Evolutionary conservation across 1,284 basidiomycete genomes (phyloP).

Genomic region (Exobasidium cylindrosporum): DNA sequence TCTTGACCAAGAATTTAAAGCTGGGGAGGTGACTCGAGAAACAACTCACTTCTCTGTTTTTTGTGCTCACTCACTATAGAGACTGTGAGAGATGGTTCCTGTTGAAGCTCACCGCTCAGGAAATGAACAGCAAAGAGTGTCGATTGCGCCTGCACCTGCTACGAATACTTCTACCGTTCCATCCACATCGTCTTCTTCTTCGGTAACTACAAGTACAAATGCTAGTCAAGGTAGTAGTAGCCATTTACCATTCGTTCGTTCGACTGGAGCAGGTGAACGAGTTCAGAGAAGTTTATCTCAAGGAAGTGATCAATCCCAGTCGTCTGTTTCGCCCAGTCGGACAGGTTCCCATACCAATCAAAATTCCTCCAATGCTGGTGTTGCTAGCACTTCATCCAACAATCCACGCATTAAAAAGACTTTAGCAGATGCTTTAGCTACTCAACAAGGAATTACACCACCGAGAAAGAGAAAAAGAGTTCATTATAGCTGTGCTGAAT

Average conservation of each 20-base stretch:
- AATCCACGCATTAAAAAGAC: conserved; percentile 12
- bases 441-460: conserved; percentile 9
- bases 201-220: too few species aligned
- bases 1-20: too few species aligned
- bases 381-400: not conserved
- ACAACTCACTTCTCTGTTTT: too few species aligned
- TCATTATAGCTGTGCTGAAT: conserved; percentile 51
- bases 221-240: not conserved
- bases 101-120: not conserved
- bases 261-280: not conserved
- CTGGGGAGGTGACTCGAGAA: too few species aligned
- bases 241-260: not conserved
- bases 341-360: too few species aligned
- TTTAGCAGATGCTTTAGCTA: conserved; percentile 4
- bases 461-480: conserved; percentile 26
- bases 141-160: not conserved
- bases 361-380: not conserved
- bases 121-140: not conserved
- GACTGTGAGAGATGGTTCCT: not conserved
- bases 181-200: too few species aligned
- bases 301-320: not conserved
- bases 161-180: not conserved
- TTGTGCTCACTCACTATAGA: too few species aligned
- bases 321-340: not conserved
- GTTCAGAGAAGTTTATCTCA: not conserved